Percentiles rank a stretch among this genome's conserved stretches.
Evolutionary conservation across 1,284 basidiomycete species (phyloP).

Genomic region (Porphyrellus sp.): DNA sequence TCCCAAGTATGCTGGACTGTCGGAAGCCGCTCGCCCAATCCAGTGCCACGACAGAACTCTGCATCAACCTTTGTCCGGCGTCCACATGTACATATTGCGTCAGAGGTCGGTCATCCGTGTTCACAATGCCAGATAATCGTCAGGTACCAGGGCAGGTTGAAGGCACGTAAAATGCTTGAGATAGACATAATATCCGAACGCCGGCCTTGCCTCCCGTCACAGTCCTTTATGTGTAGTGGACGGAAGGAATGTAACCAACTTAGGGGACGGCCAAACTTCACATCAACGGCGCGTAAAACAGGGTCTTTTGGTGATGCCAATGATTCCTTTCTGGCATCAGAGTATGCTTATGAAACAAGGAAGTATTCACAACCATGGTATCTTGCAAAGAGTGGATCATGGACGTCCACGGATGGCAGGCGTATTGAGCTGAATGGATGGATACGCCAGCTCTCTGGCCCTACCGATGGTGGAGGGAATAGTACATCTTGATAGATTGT

Average conservation of each 20-base stretch:
- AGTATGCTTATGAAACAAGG: not conserved
- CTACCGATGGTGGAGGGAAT: not conserved
- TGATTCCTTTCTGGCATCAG: not conserved
- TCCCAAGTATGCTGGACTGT: not conserved
- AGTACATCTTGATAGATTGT: slow-evolving; percentile 22
- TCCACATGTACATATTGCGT: not conserved
- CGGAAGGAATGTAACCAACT: slow-evolving; percentile 3
- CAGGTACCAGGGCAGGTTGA: not conserved
- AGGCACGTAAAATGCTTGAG: not conserved
- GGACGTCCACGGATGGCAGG: slow-evolving; percentile 6
- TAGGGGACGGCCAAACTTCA: not conserved
- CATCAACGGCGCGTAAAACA: not conserved
- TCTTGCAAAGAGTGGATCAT: slow-evolving; percentile 3
- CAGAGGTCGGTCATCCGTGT: not conserved
- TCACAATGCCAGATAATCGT: not conserved
- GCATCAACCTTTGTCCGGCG: not conserved
- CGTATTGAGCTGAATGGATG: slow-evolving; percentile 9
- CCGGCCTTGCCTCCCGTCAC: not conserved
- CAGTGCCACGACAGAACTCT: not conserved
- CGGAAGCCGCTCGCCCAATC: not conserved
- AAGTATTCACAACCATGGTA: slow-evolving; percentile 6
- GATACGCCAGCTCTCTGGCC: slow-evolving; percentile 4
- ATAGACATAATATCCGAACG: not conserved
- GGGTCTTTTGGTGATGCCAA: not conserved
- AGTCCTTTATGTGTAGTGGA: not conserved